These are phyloP conservation scores for Anthracocystis setariae DNA, from an alignment of 1,284 basidiomycete genomes.

Conservation along the genomic window DNA sequence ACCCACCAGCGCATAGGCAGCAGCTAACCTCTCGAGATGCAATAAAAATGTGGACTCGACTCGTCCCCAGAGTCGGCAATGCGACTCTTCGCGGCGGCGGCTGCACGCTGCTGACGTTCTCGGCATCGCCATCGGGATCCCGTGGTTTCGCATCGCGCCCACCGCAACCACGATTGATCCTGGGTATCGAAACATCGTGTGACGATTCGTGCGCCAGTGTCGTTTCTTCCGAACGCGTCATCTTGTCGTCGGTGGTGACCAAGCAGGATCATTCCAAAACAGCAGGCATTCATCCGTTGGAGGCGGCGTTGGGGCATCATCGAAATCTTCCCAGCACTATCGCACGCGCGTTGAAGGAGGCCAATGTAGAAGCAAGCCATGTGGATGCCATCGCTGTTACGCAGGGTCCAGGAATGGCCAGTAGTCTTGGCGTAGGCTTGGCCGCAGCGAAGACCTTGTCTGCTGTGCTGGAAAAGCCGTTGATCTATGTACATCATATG, in stretches of 20 bases:
- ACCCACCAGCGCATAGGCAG: no score
- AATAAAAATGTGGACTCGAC: no score
- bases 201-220: conserved; percentile 65
- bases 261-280: conserved; percentile 62
- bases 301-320: conserved; percentile 56
- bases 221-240: conserved; percentile 47
- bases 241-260: conserved; percentile 57
- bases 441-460: conserved; percentile 58
- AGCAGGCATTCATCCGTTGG: conserved; percentile 60
- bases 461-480: conserved; percentile 49
- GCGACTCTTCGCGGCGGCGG: no score
- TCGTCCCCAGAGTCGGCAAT: no score
- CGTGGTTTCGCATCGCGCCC: not conserved
- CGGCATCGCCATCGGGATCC: not conserved
- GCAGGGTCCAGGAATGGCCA: conserved; percentile 63
- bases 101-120: not conserved
- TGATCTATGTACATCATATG: conserved; percentile 66
- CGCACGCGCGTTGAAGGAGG: conserved; percentile 37
- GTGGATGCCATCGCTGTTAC: conserved; percentile 66
- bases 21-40: no score
- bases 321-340: conserved; percentile 55
- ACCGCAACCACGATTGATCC: conserved; percentile 27
- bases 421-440: conserved; percentile 57
- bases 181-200: conserved; percentile 66
- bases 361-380: conserved; percentile 18